phyloP scores from a whole-genome alignment of 2,329 filamentous ascomycete genomes.

The Colletotrichum liriopes region DNA sequence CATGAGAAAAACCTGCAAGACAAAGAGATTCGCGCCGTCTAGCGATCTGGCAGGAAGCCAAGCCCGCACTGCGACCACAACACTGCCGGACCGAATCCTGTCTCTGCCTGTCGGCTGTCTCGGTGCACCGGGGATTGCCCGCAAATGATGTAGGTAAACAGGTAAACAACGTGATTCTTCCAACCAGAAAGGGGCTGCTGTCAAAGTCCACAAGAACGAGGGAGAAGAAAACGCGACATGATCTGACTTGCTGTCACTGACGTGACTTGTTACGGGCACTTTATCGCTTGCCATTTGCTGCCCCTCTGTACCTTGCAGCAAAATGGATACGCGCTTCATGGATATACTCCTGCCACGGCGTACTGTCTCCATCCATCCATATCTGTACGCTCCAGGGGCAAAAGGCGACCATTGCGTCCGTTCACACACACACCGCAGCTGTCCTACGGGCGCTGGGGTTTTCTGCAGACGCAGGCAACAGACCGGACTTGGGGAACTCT shows the following conservation, averaged over 20 bases:
- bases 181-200: neutral
- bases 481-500: neutral
- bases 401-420: neutral
- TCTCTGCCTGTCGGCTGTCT: neutral
- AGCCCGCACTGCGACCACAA: slow-evolving; percentile 9
- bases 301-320: neutral
- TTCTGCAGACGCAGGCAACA: slow-evolving; percentile 3
- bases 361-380: neutral
- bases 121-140: slow-evolving; percentile 10
- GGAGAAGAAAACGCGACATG: slow-evolving; percentile 4
- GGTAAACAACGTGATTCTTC: neutral
- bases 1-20: slow-evolving; percentile 7
- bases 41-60: slow-evolving; percentile 18
- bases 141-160: slow-evolving; percentile 24
- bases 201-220: neutral
- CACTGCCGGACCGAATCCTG: neutral
- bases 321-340: neutral
- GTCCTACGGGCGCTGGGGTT: neutral
- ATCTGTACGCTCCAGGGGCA: neutral
- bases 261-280: slow-evolving; percentile 1
- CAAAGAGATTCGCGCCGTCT: slow-evolving; percentile 9
- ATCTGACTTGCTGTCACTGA: slow-evolving; percentile 8
- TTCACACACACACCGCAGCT: neutral
- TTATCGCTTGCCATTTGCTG: neutral
- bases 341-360: neutral